These are phyloP conservation scores for Penicillium tannophilum DNA, from an alignment of 495 filamentous ascomycete genomes.

Conservation along the genomic window DNA sequence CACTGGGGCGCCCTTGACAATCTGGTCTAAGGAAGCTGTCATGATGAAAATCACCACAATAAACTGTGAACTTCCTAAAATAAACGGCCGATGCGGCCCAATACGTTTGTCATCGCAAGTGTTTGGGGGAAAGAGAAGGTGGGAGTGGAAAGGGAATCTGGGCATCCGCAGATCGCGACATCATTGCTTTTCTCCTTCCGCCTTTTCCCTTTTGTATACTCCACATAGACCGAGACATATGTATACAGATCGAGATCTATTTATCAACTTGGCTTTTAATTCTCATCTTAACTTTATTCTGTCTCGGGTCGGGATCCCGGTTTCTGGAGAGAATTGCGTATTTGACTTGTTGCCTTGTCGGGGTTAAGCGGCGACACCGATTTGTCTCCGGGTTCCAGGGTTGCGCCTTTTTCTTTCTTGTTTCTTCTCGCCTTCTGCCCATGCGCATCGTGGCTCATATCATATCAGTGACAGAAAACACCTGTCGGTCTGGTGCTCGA, in stretches of 20 bases:
- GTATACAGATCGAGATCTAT: slow-evolving; percentile 1
- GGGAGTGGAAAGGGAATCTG: slow-evolving; percentile 1
- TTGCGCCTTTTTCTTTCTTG: neutral
- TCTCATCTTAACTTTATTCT: neutral
- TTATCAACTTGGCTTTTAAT: neutral
- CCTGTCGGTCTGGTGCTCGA: slow-evolving; percentile 12
- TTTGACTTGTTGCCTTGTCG: slow-evolving; percentile 20
- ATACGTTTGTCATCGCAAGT: slow-evolving; percentile 28
- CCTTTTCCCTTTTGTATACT: slow-evolving; percentile 11
- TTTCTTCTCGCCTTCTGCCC: slow-evolving; percentile 13
- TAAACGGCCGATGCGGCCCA: slow-evolving; percentile 38
- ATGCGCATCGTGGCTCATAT: slow-evolving; percentile 20
- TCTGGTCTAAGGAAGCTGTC: slow-evolving; percentile 72
- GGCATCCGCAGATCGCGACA: slow-evolving; percentile 21
- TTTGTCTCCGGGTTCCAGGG: slow-evolving; percentile 24
- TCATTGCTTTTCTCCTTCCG: slow-evolving; percentile 17
- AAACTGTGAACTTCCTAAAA: neutral
- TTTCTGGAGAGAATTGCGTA: slow-evolving; percentile 4
- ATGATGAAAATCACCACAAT: slow-evolving; percentile 36
- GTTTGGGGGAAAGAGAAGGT: slow-evolving; percentile 15
- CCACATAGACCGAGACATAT: neutral
- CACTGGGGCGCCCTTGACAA: slow-evolving; percentile 80
- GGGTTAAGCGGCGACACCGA: slow-evolving; percentile 31
- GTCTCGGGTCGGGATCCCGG: neutral
- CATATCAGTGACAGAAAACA: slow-evolving; percentile 14